Evolutionary conservation across 371 early-diverging fungal genomes (phyloP), one percentile per base, ranked within the genome.

Genomic region (Mortierella sp.): DNA sequence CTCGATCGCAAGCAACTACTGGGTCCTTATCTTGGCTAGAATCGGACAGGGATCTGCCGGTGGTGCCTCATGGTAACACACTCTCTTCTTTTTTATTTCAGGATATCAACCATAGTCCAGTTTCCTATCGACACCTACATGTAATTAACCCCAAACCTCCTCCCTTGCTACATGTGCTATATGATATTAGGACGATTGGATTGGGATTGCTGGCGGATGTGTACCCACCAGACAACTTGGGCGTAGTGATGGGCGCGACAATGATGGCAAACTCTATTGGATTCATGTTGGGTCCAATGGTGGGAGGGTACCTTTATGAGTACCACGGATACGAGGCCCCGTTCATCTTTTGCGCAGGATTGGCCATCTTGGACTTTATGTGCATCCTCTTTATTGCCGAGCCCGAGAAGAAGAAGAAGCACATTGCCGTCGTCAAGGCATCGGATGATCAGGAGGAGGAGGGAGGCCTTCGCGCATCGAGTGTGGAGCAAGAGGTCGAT

Each of bases 161-260:
- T 10, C 22, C 26, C 14, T 13, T 63, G 31, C 4, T 10, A 61
- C 47, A 16, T n/a, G n/a, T n/a, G n/a, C n/a, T n/a, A n/a, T n/a
- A n/a, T n/a, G n/a, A 22, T 22, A 22, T 63, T 74, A 91, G 91
- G 91, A 91, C 94, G 1, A 90, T 95, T 64, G 93, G 95, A 19
- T 81, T 94, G 53, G 93, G 92, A 7, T 88, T 94, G 88, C 75
- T 96, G 14, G 96, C 95, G 11, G 97, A 97, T 79, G 92, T 93
- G 0, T 94, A 93, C 70, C 90, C 95, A 4, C 89, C 92, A 37
- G 86, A 87, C 24, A 88, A 91, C 43, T 79, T 96, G 7, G 97
- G 96, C 31, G 85, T 89, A 19, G 94, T 92, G 8, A 95, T 97
- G 92, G 94, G 95, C 13, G 89, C 92, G 2, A 92, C 94, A 0